Base-by-base conservation (phyloP, 1,284 basidiomycete genomes). In the Irpex sp. region DNA sequence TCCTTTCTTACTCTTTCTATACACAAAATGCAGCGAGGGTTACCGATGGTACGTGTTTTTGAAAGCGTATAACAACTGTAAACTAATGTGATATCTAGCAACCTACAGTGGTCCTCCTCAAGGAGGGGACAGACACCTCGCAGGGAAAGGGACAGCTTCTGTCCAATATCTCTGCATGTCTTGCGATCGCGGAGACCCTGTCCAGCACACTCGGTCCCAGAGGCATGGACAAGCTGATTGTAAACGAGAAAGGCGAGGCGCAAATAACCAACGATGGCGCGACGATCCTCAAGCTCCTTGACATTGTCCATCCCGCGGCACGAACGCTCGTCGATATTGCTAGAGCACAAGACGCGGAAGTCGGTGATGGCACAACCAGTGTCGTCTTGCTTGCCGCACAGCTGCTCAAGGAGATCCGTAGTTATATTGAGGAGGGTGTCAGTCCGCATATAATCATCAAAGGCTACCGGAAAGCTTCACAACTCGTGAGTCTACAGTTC, bases 251-350 rank as follows among this genome's bases (percentile, higher is more conserved):
- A 62, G 96, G 97, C 60, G 90, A 97, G 68, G 94, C 97, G 15
- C 96, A 97, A 78, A 99, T 99, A 74, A 98, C 96, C 33, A 97
- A 98, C 76, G 97, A 98, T 85, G 97, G 97, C 62, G 97, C 97
- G 53, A 98, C 97, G 61, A 97, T 99, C 71, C 83, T 99, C 72
- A 97, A 97, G 77, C 83, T 99, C 56, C 86, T 99, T 65, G 97
- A 98, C 70, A 97, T 99, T 73, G 92, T 99, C 6, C 97, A 99
- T 76, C 97, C 97, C 55, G 97, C 97, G 57, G 97, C 97, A 36
- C 88, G 94, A 71, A 97, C 95, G 26, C 83, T 99, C 59, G 97
- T 98, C 59, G 97, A 99, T 74, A 98, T 98, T 74, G 97, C 96
- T 50, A 88, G 97, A 49, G 97, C 97, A 5, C 97, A 99, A 77